Conservation (phyloP, 139 green algal species). For the Coccomyxa sp. region DNA sequence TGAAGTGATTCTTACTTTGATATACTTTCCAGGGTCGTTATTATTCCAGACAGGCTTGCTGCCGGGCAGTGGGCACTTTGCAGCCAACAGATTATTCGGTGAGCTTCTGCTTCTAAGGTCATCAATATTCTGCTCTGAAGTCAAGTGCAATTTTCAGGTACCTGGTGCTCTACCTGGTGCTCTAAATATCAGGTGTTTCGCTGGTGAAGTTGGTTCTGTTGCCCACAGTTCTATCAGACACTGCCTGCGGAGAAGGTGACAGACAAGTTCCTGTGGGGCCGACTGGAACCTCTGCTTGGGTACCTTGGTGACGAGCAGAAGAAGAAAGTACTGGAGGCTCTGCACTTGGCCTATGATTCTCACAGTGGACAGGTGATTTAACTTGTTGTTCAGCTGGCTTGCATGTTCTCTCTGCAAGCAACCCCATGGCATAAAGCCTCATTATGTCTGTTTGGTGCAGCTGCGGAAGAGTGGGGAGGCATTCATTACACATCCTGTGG, state of each 20-base stretch:
- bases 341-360: slow-evolving; percentile 65
- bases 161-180: too few relatives aligned
- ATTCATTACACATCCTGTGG: slow-evolving; percentile 89
- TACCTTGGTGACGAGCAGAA: slow-evolving; percentile 48
- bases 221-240: slow-evolving; percentile 52
- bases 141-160: too few relatives aligned
- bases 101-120: too few relatives aligned
- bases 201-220: not conserved
- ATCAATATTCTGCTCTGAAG: too few relatives aligned
- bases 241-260: slow-evolving; percentile 35
- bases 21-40: too few relatives aligned
- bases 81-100: too few relatives aligned
- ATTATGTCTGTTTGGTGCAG: slow-evolving; percentile 31
- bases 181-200: too few relatives aligned
- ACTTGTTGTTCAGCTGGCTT: too few relatives aligned
- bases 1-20: too few relatives aligned
- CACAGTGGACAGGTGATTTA: slow-evolving; percentile 60
- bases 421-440: not conserved
- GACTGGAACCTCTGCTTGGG: slow-evolving; percentile 44
- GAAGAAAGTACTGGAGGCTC: slow-evolving; percentile 41
- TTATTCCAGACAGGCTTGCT: too few relatives aligned
- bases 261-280: slow-evolving; percentile 55
- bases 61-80: too few relatives aligned
- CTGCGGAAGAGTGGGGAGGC: slow-evolving; percentile 78
- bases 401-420: not conserved